These are phyloP conservation scores for Larix sibirica DNA, from an alignment of 83 land plant genomes.

Conservation along the genomic window DNA sequence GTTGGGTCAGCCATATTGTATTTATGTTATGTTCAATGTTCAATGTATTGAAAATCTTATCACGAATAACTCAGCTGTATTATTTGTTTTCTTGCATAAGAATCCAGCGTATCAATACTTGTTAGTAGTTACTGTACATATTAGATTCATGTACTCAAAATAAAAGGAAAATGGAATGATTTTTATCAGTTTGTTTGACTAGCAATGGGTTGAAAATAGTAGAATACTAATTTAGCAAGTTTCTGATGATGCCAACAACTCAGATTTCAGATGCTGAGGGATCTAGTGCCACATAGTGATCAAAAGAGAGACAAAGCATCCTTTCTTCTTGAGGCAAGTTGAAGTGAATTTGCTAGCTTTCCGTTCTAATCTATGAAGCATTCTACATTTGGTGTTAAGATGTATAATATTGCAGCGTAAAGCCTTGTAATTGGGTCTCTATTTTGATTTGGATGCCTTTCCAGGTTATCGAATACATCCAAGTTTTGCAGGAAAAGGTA, in stretches of 20 bases:
- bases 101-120: neutral
- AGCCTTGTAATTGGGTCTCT: constrained; percentile 1
- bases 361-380: neutral
- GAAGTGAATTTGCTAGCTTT: neutral
- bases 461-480: constrained; percentile 87
- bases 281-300: constrained; percentile 82
- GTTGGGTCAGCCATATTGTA: neutral
- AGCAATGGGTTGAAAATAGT: too few relatives aligned
- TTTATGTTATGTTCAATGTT: neutral
- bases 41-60: neutral
- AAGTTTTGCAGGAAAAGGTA: constrained; percentile 77
- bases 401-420: neutral
- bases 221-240: neutral
- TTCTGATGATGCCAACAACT: constrained; percentile 10
- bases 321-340: constrained; percentile 73
- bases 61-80: neutral
- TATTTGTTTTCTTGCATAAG: neutral
- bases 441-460: neutral
- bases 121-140: neutral
- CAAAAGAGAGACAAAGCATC: constrained; percentile 96
- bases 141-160: neutral
- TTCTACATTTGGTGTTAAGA: neutral
- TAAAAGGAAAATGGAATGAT: neutral
- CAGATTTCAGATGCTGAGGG: constrained; percentile 88
- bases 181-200: neutral